A percentile compares a stretch with the other conserved stretches of the same genome.
Evolutionary conservation across 179 eudicot species (phyloP).

Genomic region (Actinidia polygama): DNA sequence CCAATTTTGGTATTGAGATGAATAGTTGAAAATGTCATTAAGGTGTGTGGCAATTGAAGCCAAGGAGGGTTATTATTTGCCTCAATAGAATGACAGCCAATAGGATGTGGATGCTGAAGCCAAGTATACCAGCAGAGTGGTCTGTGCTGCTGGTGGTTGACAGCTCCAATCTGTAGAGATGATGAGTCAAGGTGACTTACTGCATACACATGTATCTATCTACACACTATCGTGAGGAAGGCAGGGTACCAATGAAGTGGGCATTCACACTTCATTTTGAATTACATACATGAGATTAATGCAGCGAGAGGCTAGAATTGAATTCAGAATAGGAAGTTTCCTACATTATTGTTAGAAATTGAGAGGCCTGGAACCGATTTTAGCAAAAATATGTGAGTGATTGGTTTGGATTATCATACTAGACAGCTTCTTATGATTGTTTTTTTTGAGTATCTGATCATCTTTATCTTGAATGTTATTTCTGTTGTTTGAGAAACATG

Average conservation of each 20-base stretch:
- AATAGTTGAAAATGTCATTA: too few relatives aligned
- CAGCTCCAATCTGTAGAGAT: too few relatives aligned
- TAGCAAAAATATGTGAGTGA: not conserved
- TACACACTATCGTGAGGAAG: not conserved
- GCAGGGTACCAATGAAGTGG: not conserved
- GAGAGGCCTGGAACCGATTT: not conserved
- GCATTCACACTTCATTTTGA: not conserved
- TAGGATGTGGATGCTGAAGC: too few relatives aligned
- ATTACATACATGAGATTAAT: not conserved
- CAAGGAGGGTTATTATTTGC: too few relatives aligned
- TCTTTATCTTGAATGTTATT: not conserved
- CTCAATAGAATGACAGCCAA: too few relatives aligned
- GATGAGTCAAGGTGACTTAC: not conserved
- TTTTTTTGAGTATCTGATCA: not conserved
- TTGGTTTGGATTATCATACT: not conserved
- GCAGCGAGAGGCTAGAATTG: not conserved
- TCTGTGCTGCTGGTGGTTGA: too few relatives aligned
- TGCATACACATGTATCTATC: not conserved
- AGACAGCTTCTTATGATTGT: not conserved
- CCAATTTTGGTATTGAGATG: too few relatives aligned
- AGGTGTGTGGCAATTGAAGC: too few relatives aligned
- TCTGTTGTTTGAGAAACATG: not conserved
- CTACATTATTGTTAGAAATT: not conserved
- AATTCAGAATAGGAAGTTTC: not conserved
- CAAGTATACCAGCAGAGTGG: too few relatives aligned